phyloP scores from a whole-genome alignment of 768 basidiomycete species.

The Boletellus ananiceps region DNA sequence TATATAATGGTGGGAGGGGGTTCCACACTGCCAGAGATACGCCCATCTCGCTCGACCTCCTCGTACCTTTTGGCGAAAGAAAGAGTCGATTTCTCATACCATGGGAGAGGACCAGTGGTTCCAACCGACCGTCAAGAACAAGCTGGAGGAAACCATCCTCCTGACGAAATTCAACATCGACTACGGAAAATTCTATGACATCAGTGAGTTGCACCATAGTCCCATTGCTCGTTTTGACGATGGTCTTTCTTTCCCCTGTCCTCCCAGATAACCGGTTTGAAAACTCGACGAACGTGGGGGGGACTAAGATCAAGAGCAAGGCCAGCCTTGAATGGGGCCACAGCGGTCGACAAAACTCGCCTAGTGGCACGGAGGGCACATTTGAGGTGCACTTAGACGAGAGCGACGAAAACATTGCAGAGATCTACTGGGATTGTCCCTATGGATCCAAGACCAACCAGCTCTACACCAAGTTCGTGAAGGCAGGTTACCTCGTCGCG shows the following conservation, averaged over 20 bases:
- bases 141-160: neutral
- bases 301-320: neutral
- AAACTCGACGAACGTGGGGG: neutral
- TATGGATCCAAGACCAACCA: neutral
- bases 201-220: neutral
- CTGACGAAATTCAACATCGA: neutral
- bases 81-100: neutral
- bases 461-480: too few relatives aligned
- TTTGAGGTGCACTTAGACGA: neutral
- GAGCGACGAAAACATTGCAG: neutral
- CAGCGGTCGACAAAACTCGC: neutral
- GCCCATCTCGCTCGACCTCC: too few relatives aligned
- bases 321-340: neutral
- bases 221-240: neutral
- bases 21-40: too few relatives aligned
- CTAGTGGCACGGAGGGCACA: neutral
- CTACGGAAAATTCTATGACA: neutral
- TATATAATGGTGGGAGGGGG: too few relatives aligned
- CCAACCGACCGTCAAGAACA: neutral
- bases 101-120: neutral
- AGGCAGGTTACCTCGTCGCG: too few relatives aligned
- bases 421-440: neutral
- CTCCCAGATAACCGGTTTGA: neutral
- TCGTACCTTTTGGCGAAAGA: too few relatives aligned
- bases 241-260: too few relatives aligned